phyloP scores from a whole-genome alignment of 108 stramenopile genomes.

The Pseudonitzschia multiseries region DNA sequence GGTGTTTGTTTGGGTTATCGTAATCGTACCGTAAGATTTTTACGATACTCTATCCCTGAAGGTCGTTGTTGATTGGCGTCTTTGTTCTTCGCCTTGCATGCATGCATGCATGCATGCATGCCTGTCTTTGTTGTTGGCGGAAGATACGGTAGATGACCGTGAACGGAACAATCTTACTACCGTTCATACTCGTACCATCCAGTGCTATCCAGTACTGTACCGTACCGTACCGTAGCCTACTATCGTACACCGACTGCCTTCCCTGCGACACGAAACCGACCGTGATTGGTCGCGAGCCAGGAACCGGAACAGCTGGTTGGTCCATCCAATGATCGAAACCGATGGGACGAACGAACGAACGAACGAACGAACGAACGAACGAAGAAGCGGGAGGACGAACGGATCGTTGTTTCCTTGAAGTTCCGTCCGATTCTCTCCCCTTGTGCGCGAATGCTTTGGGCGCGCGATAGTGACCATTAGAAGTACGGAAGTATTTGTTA shows the following conservation, averaged over 20 bases:
- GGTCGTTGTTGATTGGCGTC: neutral
- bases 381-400: too few relatives aligned
- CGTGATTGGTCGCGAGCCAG: neutral
- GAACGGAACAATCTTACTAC: too few relatives aligned
- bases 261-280: neutral
- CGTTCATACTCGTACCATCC: too few relatives aligned
- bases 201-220: neutral
- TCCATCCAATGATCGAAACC: neutral
- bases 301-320: neutral
- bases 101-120: too few relatives aligned
- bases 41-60: too few relatives aligned
- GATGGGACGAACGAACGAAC: neutral
- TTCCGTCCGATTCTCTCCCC: neutral
- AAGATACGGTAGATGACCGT: too few relatives aligned
- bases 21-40: too few relatives aligned
- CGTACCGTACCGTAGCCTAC: neutral
- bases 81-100: neutral
- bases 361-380: neutral
- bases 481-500: too few relatives aligned
- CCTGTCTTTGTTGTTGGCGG: too few relatives aligned
- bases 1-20: too few relatives aligned
- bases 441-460: neutral
- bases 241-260: too few relatives aligned
- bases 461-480: too few relatives aligned
- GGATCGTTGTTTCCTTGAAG: neutral